Evolutionary conservation across 23 red algal species (phyloP).

Genomic region (Porphyridium purpureum): DNA sequence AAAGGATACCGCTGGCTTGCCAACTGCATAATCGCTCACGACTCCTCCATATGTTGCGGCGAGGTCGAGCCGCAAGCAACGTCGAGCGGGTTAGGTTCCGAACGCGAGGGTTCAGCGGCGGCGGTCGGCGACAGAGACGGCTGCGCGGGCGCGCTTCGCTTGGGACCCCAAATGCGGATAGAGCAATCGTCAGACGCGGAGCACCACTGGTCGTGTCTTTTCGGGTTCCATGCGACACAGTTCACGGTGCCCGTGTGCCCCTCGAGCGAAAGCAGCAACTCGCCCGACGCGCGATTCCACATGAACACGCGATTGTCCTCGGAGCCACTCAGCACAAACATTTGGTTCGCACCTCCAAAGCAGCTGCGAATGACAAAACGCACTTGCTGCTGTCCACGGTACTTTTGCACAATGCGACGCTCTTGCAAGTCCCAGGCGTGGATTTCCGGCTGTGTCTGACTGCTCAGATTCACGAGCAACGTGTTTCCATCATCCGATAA

Average conservation of each 20-base stretch:
- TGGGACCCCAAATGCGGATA: conserved; percentile 16
- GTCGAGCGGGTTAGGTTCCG: too few relatives aligned
- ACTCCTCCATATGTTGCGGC: too few relatives aligned
- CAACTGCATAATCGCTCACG: too few relatives aligned
- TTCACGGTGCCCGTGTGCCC: conserved; percentile 91
- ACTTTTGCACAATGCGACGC: conserved; percentile 17
- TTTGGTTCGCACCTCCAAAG: conserved; percentile 69
- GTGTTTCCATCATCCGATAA: conserved; percentile 35
- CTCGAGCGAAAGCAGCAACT: conserved; percentile 35
- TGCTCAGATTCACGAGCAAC: conserved; percentile 53
- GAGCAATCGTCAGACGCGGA: conserved; percentile 87
- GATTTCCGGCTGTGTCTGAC: conserved; percentile 41
- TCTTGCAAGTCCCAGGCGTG: conserved; percentile 78
- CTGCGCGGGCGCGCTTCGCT: too few relatives aligned
- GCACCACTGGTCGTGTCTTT: conserved; percentile 39
- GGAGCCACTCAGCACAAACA: conserved; percentile 78
- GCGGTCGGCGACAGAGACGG: too few relatives aligned
- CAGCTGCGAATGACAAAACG: conserved; percentile 77
- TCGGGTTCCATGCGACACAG: conserved; percentile 57
- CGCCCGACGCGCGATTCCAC: conserved; percentile 52
- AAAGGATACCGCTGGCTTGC: too few relatives aligned
- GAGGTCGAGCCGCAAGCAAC: too few relatives aligned
- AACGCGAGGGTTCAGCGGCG: too few relatives aligned
- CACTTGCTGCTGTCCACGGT: conserved; percentile 59
- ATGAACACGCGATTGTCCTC: conserved; percentile 87